Conservation (phyloP, 1,284 basidiomycete genomes). For the Neolentinus lepideus region DNA sequence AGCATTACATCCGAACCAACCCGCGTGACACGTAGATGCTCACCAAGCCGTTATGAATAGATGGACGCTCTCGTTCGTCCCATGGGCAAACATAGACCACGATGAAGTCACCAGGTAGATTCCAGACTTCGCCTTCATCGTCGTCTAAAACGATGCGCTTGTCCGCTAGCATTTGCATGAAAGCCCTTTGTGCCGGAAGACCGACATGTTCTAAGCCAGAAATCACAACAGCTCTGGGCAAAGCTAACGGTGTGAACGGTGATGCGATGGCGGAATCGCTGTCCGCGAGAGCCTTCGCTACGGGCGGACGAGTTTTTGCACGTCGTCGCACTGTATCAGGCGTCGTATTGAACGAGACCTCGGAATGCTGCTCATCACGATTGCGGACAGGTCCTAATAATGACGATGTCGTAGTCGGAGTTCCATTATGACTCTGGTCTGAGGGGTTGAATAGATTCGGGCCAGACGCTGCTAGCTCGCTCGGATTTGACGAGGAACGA, state of each 20-base stretch:
- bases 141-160: slow-evolving; percentile 42
- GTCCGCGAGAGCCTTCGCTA: neutral
- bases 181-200: slow-evolving; percentile 47
- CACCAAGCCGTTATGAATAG: slow-evolving; percentile 57
- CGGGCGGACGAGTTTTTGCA: neutral
- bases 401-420: slow-evolving; percentile 12
- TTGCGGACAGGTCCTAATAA: slow-evolving; percentile 1
- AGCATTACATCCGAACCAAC: neutral
- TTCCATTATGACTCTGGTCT: neutral
- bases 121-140: slow-evolving; percentile 34
- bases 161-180: slow-evolving; percentile 48
- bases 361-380: neutral
- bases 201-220: slow-evolving; percentile 60
- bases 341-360: neutral
- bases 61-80: slow-evolving; percentile 55
- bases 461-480: neutral
- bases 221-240: slow-evolving; percentile 46
- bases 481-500: neutral
- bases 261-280: neutral
- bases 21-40: slow-evolving; percentile 14
- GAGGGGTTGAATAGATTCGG: neutral
- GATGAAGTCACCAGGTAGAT: slow-evolving; percentile 65
- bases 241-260: neutral
- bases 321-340: neutral
- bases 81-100: slow-evolving; percentile 64